A percentile compares a stretch with the other conserved stretches of the same genome.
Evolutionary conservation across 1,139 yeast genomes (phyloP).

Genomic region (Geotrichum klebahnii): DNA sequence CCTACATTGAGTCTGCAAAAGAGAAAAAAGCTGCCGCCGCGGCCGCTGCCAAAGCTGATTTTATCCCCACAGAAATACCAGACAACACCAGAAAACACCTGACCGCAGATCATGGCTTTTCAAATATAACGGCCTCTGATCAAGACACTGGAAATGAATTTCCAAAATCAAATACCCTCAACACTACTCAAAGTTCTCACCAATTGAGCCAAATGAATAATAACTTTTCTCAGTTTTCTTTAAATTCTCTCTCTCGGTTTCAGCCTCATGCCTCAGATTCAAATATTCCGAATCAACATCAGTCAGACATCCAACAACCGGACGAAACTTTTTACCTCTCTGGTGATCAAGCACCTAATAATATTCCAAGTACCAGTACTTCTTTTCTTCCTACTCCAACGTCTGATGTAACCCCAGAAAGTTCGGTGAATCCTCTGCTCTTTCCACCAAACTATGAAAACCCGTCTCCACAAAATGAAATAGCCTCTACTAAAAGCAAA

Average conservation of each 20-base stretch:
- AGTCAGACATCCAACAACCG: neutral
- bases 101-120: conserved; percentile 3
- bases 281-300: neutral
- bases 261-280: neutral
- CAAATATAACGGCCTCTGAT: neutral
- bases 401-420: conserved; percentile 6
- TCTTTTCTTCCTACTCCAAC: conserved; percentile 4
- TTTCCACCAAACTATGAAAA: conserved; percentile 1
- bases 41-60: conserved; percentile 8
- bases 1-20: conserved; percentile 28
- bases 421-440: neutral
- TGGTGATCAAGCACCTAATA: neutral
- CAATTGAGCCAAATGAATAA: conserved; percentile 2
- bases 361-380: neutral
- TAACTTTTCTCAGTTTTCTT: conserved; percentile 6
- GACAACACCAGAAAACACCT: conserved; percentile 14
- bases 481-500: neutral
- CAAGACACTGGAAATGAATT: too few relatives aligned
- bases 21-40: conserved; percentile 18
- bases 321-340: conserved; percentile 1
- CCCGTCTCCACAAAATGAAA: neutral
- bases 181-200: neutral
- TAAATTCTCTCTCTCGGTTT: conserved; percentile 10
- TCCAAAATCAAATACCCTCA: too few relatives aligned
- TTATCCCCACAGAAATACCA: conserved; percentile 19